Conservation (phyloP, 495 filamentous ascomycete genomes). For the Penicillium bovifimosum region DNA sequence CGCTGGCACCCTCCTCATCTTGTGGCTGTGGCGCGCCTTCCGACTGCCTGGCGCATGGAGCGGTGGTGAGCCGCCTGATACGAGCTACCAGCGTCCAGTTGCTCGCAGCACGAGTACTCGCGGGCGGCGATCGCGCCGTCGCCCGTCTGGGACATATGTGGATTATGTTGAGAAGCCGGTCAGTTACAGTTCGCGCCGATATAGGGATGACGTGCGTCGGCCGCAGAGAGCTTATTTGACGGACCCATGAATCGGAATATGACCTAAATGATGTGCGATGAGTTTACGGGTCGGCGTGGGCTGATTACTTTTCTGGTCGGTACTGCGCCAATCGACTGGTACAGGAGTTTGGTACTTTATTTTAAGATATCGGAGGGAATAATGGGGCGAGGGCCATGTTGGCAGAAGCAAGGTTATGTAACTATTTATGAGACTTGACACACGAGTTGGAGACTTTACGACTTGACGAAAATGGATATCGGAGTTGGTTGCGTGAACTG, state of each 20-base stretch:
- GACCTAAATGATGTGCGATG: not conserved
- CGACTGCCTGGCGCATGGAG: constrained; percentile 18
- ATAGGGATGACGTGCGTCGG: constrained; percentile 24
- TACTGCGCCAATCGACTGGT: not conserved
- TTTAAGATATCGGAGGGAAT: not conserved
- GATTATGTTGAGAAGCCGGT: constrained; percentile 39
- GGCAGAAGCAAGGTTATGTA: not conserved
- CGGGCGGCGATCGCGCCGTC: constrained; percentile 16
- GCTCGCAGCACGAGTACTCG: constrained; percentile 10
- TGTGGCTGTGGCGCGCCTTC: constrained; percentile 45
- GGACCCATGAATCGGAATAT: not conserved
- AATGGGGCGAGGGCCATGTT: not conserved
- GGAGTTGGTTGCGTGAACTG: not conserved
- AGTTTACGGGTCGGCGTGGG: not conserved
- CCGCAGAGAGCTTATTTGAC: constrained; percentile 36
- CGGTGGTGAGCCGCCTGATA: constrained; percentile 21
- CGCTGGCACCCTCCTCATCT: constrained; percentile 47
- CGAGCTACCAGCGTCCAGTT: constrained; percentile 20
- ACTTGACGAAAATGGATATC: not conserved
- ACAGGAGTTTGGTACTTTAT: not conserved
- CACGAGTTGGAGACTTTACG: not conserved
- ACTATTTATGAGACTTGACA: constrained; percentile 4
- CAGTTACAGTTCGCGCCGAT: constrained; percentile 14
- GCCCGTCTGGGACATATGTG: constrained; percentile 16
- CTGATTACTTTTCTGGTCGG: not conserved